Conservation (phyloP, 805 yeast genomes). For the Suhomyces canberraensis region DNA sequence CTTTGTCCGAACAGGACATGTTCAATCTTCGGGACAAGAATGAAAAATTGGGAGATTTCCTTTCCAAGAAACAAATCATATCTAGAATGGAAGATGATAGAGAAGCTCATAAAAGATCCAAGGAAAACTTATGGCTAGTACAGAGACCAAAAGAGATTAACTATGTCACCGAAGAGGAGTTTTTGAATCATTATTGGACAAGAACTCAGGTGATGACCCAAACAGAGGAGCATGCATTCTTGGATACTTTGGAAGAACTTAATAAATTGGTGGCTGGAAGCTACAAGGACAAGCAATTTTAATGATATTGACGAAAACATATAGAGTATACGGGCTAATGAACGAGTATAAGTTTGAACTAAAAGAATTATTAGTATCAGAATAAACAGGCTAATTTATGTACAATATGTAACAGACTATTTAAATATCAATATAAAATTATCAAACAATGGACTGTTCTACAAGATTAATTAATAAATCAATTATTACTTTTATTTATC, state of each 20-base stretch:
- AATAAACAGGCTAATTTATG: too few species aligned
- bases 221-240: slow-evolving; percentile 42
- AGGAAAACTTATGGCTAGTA: slow-evolving; percentile 78
- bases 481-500: too few species aligned
- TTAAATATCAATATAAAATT: too few species aligned
- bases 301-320: too few species aligned
- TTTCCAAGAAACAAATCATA: slow-evolving; percentile 53
- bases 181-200: slow-evolving; percentile 47
- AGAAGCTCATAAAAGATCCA: slow-evolving; percentile 81
- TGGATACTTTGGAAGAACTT: slow-evolving; percentile 51
- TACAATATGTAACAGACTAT: too few species aligned
- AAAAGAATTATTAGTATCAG: too few species aligned
- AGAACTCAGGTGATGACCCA: slow-evolving; percentile 42
- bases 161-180: slow-evolving; percentile 37
- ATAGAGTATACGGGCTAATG: too few species aligned
- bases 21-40: slow-evolving; percentile 23
- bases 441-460: too few species aligned
- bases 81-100: slow-evolving; percentile 89
- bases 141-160: slow-evolving; percentile 40
- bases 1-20: slow-evolving; percentile 24
- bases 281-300: slow-evolving; percentile 44
- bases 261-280: slow-evolving; percentile 53
- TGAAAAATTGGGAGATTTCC: slow-evolving; percentile 14
- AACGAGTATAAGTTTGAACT: too few species aligned
- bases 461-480: too few species aligned